These are phyloP conservation scores for Globisporangium polare DNA, from an alignment of 352 stramenopile genomes.

Conservation along the genomic window DNA sequence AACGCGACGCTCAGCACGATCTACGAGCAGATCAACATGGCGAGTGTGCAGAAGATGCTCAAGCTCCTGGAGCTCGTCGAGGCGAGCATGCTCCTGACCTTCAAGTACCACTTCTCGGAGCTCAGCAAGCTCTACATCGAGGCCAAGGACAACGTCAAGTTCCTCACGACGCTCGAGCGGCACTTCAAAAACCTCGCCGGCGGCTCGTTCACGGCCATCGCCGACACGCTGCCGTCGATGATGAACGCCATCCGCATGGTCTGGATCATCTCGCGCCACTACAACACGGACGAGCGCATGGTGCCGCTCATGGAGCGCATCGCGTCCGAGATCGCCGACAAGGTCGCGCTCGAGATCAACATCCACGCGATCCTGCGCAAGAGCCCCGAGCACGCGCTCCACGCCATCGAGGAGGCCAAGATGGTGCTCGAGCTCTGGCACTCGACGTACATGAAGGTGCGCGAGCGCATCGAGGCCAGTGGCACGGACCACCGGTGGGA, in stretches of 20 bases:
- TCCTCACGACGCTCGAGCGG: slow-evolving; percentile 93
- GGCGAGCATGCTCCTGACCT: slow-evolving; percentile 87
- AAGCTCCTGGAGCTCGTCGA: slow-evolving; percentile 91
- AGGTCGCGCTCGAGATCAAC: slow-evolving; percentile 90
- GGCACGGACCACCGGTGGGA: slow-evolving; percentile 95
- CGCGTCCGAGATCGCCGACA: slow-evolving; percentile 91
- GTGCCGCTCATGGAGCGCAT: slow-evolving; percentile 95
- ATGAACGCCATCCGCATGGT: slow-evolving; percentile 97
- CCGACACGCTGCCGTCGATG: slow-evolving; percentile 93
- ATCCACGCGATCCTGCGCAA: slow-evolving; percentile 89
- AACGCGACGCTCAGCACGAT: slow-evolving; percentile 94
- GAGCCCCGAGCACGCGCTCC: slow-evolving; percentile 65
- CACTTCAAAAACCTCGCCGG: slow-evolving; percentile 95
- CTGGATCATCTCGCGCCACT: slow-evolving; percentile 97
- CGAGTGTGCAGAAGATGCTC: slow-evolving; percentile 94
- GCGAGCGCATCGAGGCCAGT: slow-evolving; percentile 92
- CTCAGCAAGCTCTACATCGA: slow-evolving; percentile 94
- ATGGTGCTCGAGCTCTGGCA: slow-evolving; percentile 93
- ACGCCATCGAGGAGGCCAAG: slow-evolving; percentile 87
- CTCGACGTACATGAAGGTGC: slow-evolving; percentile 93
- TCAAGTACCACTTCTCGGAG: slow-evolving; percentile 94
- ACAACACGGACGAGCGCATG: slow-evolving; percentile 97
- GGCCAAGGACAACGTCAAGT: slow-evolving; percentile 96
- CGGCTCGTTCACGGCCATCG: slow-evolving; percentile 89
- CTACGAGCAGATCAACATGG: slow-evolving; percentile 95